Evolutionary conservation across 73 alveolate genomes (phyloP).

Genomic region (Paramecium octaurelia): DNA sequence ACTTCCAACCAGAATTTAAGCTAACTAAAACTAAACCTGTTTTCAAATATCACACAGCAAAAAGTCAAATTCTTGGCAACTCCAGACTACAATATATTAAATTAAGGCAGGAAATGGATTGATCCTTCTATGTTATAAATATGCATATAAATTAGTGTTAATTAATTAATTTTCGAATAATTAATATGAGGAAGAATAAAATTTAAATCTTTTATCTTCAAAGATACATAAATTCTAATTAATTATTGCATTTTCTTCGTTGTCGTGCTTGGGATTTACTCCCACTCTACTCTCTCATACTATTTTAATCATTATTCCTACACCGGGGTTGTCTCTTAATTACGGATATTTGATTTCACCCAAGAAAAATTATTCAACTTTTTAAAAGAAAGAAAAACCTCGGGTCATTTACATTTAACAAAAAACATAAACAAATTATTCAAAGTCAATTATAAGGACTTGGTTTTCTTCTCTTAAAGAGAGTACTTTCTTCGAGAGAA

Average conservation of each 20-base stretch:
- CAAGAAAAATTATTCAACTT: neutral
- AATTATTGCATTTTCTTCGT: neutral
- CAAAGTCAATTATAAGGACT: neutral
- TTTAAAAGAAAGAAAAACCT: neutral
- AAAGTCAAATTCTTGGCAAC: slow-evolving; percentile 25
- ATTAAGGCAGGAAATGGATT: neutral
- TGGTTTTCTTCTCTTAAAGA: neutral
- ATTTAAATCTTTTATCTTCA: neutral
- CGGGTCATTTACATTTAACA: neutral
- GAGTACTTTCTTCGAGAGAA: neutral
- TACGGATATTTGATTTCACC: neutral
- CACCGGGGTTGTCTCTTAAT: neutral
- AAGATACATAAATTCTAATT: neutral
- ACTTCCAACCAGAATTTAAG: neutral
- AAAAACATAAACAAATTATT: neutral
- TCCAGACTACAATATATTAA: neutral
- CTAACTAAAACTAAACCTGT: neutral
- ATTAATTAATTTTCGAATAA: neutral
- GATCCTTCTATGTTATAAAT: neutral
- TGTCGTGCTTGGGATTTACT: neutral
- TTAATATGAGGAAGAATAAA: neutral
- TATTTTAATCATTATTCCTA: neutral
- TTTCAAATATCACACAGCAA: neutral
- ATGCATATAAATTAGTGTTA: neutral
- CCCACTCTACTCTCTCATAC: neutral